Evolutionary conservation across 2,329 filamentous ascomycete species (phyloP).

Genomic region (Ascochyta lentis): DNA sequence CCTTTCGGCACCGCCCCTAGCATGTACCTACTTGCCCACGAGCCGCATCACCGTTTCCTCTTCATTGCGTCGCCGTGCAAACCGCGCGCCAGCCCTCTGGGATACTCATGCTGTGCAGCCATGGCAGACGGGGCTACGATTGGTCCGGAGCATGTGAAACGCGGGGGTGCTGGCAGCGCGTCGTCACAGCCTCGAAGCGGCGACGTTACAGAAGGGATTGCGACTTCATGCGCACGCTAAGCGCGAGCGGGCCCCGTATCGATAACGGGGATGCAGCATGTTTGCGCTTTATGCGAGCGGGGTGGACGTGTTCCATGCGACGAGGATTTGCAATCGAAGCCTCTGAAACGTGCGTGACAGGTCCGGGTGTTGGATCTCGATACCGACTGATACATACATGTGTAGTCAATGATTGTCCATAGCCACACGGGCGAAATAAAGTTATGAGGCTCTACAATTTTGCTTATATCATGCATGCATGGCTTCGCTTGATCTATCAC

Average conservation of each 20-base stretch:
- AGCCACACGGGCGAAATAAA: too few relatives aligned
- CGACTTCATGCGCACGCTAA: constrained; percentile 20
- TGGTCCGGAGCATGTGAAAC: constrained; percentile 15
- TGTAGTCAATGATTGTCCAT: too few relatives aligned
- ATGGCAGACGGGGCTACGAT: neutral
- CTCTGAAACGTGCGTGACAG: constrained; percentile 6
- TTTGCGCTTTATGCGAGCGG: constrained; percentile 6
- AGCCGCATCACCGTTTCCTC: constrained; percentile 22
- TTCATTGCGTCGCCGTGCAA: constrained; percentile 7
- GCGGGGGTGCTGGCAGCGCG: neutral
- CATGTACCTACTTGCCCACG: constrained; percentile 8
- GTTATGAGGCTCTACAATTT: too few relatives aligned
- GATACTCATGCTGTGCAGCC: constrained; percentile 5
- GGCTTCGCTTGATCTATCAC: too few relatives aligned
- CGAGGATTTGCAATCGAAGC: constrained; percentile 7
- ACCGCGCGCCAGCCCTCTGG: neutral
- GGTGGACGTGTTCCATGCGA: neutral
- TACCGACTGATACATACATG: too few relatives aligned
- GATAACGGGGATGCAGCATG: neutral
- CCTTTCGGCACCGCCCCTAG: neutral
- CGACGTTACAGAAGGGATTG: constrained; percentile 21
- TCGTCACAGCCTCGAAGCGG: neutral
- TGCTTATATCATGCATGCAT: too few relatives aligned
- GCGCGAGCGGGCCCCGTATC: neutral
- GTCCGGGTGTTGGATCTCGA: neutral